Percentiles rank a stretch among this genome's conserved stretches.
Conservation (phyloP, 2,329 filamentous ascomycete genomes). For the Hymenoscyphus scutula region DNA sequence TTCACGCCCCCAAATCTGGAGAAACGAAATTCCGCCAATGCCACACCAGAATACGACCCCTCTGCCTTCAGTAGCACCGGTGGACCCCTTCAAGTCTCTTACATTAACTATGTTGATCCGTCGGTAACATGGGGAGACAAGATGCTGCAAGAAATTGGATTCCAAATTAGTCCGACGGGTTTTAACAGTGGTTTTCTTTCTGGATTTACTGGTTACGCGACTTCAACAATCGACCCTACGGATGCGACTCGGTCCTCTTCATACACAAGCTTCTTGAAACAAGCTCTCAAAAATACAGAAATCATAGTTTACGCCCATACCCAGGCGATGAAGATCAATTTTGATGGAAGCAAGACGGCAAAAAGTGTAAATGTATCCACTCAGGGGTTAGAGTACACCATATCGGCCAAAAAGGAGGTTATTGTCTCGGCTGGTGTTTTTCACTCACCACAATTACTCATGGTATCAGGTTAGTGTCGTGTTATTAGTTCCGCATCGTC, state of each 20-base stretch:
- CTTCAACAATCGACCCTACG: constrained; percentile 19
- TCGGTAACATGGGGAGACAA: constrained; percentile 16
- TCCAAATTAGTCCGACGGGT: constrained; percentile 16
- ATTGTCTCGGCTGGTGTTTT: constrained; percentile 50
- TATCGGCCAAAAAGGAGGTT: constrained; percentile 27
- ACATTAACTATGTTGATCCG: constrained; percentile 37
- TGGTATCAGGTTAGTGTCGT: constrained; percentile 19
- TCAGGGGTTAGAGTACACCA: constrained; percentile 16
- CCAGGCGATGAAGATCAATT: constrained; percentile 20
- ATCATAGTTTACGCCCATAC: constrained; percentile 22
- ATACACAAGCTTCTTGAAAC: constrained; percentile 13
- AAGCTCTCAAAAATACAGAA: constrained; percentile 11
- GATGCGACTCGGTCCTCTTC: constrained; percentile 21
- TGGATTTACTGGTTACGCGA: constrained; percentile 14
- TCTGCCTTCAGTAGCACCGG: constrained; percentile 32
- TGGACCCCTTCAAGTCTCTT: constrained; percentile 44
- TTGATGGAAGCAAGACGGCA: constrained; percentile 37
- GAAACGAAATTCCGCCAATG: constrained; percentile 27
- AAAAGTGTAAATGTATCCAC: constrained; percentile 40
- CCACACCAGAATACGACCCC: constrained; percentile 31
- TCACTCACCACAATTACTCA: constrained; percentile 48
- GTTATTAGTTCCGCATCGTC: constrained; percentile 49
- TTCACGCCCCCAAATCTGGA: constrained; percentile 33
- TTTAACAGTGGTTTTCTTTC: constrained; percentile 26
- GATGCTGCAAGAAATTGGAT: constrained; percentile 18